These are phyloP conservation scores for Houttuynia cordata DNA, from an alignment of 164 flowering plant species.

Conservation along the genomic window DNA sequence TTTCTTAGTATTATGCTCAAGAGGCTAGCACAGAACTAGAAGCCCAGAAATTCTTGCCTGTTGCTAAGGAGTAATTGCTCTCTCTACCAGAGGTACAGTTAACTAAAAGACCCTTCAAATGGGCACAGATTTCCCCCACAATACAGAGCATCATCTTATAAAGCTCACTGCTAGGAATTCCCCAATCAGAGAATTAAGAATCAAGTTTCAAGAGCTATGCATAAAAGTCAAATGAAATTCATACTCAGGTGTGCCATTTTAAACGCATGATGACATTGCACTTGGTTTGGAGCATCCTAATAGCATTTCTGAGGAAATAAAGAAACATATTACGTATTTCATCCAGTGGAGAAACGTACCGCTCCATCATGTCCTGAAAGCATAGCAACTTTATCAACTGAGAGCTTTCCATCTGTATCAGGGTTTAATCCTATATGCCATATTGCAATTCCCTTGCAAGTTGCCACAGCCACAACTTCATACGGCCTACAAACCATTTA, in stretches of 20 bases:
- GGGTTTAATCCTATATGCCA: slow-evolving; percentile 82
- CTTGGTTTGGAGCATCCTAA: background rate
- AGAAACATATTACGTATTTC: background rate
- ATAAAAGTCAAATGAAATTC: too few species aligned
- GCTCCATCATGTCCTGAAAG: slow-evolving; percentile 76
- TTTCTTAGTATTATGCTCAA: background rate
- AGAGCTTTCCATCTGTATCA: slow-evolving; percentile 66
- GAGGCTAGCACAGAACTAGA: too few species aligned
- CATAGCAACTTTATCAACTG: slow-evolving; percentile 59
- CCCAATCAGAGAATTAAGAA: too few species aligned
- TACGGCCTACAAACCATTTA: slow-evolving; percentile 45
- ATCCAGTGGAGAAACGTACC: slow-evolving; percentile 28
- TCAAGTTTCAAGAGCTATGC: too few species aligned
- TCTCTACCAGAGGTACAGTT: too few species aligned
- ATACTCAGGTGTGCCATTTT: too few species aligned
- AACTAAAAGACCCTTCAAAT: too few species aligned
- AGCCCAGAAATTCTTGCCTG: background rate
- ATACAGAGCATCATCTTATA: too few species aligned
- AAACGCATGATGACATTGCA: too few species aligned
- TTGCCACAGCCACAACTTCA: slow-evolving; percentile 84
- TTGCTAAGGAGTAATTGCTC: too few species aligned
- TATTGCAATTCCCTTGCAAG: slow-evolving; percentile 68
- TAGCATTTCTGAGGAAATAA: background rate
- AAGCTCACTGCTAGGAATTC: too few species aligned
- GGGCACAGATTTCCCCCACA: too few species aligned